Evolutionary conservation across 192 early-diverging fungal genomes (phyloP).

Genomic region (Umbelopsis ramanniana): DNA sequence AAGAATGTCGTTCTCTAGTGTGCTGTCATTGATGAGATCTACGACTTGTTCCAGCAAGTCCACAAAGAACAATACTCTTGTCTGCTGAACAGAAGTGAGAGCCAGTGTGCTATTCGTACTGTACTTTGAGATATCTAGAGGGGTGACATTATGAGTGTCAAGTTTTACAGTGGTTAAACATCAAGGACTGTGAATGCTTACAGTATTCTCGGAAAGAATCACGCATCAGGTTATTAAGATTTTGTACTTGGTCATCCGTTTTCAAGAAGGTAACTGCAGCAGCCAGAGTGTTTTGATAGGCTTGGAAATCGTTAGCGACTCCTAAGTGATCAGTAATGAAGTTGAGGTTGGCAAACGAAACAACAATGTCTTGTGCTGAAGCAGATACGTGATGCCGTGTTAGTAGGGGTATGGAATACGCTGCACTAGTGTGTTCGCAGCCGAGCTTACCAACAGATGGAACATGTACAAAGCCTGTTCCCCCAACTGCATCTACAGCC

Average conservation of each 20-base stretch:
- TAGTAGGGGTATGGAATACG: not conserved
- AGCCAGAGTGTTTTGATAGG: conserved; percentile 53
- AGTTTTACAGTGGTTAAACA: too few species aligned
- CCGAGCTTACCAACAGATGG: conserved; percentile 17
- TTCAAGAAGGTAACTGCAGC: conserved; percentile 46
- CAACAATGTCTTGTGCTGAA: conserved; percentile 38
- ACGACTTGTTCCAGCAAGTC: conserved; percentile 55
- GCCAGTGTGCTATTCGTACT: not conserved
- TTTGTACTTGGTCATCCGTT: conserved; percentile 26
- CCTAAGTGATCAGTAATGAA: conserved; percentile 53
- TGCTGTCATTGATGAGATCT: conserved; percentile 42
- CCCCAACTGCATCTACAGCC: conserved; percentile 34
- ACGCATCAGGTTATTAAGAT: conserved; percentile 27
- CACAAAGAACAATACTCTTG: conserved; percentile 48
- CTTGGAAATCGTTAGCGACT: conserved; percentile 46
- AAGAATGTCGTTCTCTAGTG: conserved; percentile 50
- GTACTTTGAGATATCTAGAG: not conserved
- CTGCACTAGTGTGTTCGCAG: not conserved
- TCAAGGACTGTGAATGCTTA: not conserved
- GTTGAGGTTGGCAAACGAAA: conserved; percentile 52
- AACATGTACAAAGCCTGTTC: conserved; percentile 20
- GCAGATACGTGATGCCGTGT: too few species aligned
- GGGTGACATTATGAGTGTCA: not conserved
- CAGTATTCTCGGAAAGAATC: conserved; percentile 37
- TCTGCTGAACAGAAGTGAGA: conserved; percentile 38